Conservation (phyloP, 2,329 filamentous ascomycete genomes). For the Mariannaea sp. region DNA sequence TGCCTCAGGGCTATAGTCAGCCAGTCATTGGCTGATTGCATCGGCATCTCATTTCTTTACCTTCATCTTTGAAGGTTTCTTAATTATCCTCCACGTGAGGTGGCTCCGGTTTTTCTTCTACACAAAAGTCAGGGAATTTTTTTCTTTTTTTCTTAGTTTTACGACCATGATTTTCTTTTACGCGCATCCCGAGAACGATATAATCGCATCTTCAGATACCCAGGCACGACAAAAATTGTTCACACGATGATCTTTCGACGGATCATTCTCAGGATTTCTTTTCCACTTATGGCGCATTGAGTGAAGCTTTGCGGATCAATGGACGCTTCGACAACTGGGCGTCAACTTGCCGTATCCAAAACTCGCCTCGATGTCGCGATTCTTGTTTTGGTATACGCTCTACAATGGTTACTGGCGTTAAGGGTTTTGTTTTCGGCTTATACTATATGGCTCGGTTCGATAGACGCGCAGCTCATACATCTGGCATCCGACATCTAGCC, state of each 20-base stretch:
- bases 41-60: constrained; percentile 20
- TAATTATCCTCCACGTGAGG: constrained; percentile 29
- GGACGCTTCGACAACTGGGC: not conserved
- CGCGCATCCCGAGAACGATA: constrained; percentile 42
- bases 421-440: constrained; percentile 27
- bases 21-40: constrained; percentile 57
- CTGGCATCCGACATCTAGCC: constrained; percentile 16
- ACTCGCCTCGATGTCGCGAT: constrained; percentile 11
- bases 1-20: constrained; percentile 56
- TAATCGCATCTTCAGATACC: constrained; percentile 48
- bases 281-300: constrained; percentile 23
- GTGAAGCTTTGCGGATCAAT: constrained; percentile 16
- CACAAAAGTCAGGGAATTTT: constrained; percentile 36
- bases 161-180: constrained; percentile 43
- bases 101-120: constrained; percentile 25
- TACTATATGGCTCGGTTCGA: constrained; percentile 35
- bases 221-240: constrained; percentile 45
- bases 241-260: constrained; percentile 38
- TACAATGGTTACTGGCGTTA: constrained; percentile 44
- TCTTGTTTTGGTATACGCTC: constrained; percentile 38
- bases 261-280: constrained; percentile 37
- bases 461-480: constrained; percentile 35
- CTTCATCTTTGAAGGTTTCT: constrained; percentile 12
- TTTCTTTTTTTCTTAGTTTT: constrained; percentile 37
- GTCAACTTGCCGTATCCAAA: not conserved